Base-by-base conservation (phyloP, 768 basidiomycete species). In the Suillus spraguei region DNA sequence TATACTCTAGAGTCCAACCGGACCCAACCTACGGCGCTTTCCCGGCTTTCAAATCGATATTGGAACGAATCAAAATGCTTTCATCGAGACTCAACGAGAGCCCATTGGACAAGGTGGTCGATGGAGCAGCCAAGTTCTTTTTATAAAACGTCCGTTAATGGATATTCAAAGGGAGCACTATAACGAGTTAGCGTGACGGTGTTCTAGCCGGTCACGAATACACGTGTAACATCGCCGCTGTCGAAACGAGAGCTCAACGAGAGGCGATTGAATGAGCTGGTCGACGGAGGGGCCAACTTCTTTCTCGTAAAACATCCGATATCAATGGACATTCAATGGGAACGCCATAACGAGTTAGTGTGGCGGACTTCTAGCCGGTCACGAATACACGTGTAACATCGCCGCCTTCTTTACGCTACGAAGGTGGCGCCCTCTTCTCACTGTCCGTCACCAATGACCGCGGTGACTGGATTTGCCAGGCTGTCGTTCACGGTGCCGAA, bases 321-420 rank as follows among this genome's bases (percentile, higher is more conserved):
- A 28, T 58, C 17, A 39, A 58, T 39, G 38, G 55, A 10, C 17
- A 20, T 28, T 56, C 17, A 39, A 58, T 7, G 55, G 55, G 55
- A 58, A 10, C 16, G 11, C 55, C 38, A 58, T 58, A 58, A 28
- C 38, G 5, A 39, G 55, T 39, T 58, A 58, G 38, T 10, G 16
- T 17, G 38, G 55, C 22, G 55, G 22, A 24, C 16, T 24, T 39
- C 9, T 39, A 24, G 24, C 55, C 38, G 38, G 16, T 28, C 55
- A 39, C 24, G 38, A 58, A 58, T 39, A 58, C 55, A 58, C 38
- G 55, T 58, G 55, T 58, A 58, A 58, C 55, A 24, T 58, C 55
- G 24, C 38, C 55, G 55, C 55, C 55, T 17, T 24, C 24, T 39
- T 39, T 39, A 22, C 24, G 16, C 16, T 24, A 20, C 5, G 17